A percentile compares a stretch with the other conserved stretches of the same genome.
phyloP scores from a whole-genome alignment of 345 rosid species.

The Anastatica hierochuntica region DNA sequence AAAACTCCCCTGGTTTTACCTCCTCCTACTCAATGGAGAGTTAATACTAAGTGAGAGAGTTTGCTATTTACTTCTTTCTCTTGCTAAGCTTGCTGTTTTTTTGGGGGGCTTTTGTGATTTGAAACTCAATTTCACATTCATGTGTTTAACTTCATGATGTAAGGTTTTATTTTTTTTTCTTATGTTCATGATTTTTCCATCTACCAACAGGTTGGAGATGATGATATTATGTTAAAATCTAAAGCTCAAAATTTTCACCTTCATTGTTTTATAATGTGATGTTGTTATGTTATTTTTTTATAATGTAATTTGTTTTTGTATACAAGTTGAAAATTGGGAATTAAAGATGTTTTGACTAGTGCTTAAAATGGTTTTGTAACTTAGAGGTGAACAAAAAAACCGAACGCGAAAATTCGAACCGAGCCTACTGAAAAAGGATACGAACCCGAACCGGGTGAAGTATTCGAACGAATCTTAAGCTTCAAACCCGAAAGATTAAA shows the following conservation, averaged over 20 bases:
- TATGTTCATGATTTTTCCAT: conserved; percentile 11
- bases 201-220: background rate
- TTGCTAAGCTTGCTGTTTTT: conserved; percentile 1
- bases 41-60: conserved; percentile 16
- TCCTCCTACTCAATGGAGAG: conserved; percentile 7
- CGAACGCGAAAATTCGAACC: too few species aligned
- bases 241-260: conserved; percentile 7
- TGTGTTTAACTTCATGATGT: conserved; percentile 21
- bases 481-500: too few species aligned
- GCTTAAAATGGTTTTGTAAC: background rate
- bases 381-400: too few species aligned
- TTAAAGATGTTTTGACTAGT: background rate
- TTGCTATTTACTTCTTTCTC: conserved; percentile 18
- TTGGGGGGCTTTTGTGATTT: background rate
- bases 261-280: background rate
- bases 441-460: too few species aligned
- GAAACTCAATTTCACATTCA: conserved; percentile 4
- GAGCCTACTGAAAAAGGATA: too few species aligned
- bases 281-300: too few species aligned
- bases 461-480: too few species aligned
- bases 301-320: too few species aligned
- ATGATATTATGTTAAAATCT: conserved; percentile 9
- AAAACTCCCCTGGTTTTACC: conserved; percentile 24
- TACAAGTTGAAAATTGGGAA: background rate
- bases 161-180: background rate